Conservation (phyloP, 352 stramenopile species). For the Pythium aristosporum region DNA sequence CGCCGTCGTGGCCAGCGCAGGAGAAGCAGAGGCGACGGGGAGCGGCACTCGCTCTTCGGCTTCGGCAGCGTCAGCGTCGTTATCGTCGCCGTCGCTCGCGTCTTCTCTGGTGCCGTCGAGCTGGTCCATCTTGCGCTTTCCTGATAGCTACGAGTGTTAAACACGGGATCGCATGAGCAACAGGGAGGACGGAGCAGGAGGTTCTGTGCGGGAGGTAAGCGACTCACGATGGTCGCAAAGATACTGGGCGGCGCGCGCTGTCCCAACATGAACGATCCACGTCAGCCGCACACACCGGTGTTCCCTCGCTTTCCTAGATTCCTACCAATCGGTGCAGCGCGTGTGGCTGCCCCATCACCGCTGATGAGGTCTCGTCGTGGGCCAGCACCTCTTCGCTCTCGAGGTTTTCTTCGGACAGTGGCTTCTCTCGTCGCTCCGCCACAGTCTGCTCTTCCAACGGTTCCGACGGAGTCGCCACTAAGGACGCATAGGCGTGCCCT, state of each 20-base stretch:
- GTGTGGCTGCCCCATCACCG: background rate
- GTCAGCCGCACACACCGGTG: background rate
- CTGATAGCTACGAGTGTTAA: background rate
- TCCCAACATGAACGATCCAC: background rate
- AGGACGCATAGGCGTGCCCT: background rate
- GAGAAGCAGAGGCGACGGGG: background rate
- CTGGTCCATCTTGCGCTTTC: conserved; percentile 25
- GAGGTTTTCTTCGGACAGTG: background rate
- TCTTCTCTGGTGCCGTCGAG: conserved; percentile 18
- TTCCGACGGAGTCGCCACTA: background rate
- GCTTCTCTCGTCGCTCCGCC: background rate
- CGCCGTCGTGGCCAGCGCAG: too few species aligned
- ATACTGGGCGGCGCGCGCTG: conserved; percentile 19
- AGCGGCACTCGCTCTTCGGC: too few species aligned
- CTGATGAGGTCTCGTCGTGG: background rate
- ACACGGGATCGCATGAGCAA: background rate
- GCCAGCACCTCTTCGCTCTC: background rate
- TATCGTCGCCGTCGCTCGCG: background rate
- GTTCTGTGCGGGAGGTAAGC: background rate
- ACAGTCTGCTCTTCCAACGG: background rate
- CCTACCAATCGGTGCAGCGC: conserved; percentile 11
- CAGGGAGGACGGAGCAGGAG: background rate
- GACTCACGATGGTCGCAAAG: conserved; percentile 25
- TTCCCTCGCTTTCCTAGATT: background rate
- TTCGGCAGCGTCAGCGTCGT: background rate